phyloP scores from a whole-genome alignment of 1,284 basidiomycete genomes.

The Rhodotorula sp. region DNA sequence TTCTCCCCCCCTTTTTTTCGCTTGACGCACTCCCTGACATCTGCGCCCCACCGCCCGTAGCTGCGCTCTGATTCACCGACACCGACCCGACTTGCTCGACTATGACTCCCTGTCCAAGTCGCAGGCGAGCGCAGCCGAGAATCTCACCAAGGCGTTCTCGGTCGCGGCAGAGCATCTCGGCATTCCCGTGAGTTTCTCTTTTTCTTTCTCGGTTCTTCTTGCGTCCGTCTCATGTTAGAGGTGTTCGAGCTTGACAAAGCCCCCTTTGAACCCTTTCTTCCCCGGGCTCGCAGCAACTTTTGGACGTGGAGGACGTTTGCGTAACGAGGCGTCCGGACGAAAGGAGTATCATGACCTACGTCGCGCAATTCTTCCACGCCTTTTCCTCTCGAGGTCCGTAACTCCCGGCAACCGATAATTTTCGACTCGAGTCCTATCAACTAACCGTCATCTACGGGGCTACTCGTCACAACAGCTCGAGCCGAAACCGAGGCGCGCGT shows the following conservation, averaged over 20 bases:
- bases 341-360: constrained; percentile 91
- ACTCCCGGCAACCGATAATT: no score
- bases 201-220: background rate
- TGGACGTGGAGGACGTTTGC: constrained; percentile 96
- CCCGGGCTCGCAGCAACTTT: constrained; percentile 64
- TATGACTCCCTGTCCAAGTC: constrained; percentile 78
- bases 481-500: constrained; percentile 89
- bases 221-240: background rate
- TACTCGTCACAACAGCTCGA: constrained; percentile 63
- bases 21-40: background rate
- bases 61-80: constrained; percentile 93
- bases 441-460: background rate
- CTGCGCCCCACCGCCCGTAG: constrained; percentile 51
- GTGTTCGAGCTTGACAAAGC: background rate
- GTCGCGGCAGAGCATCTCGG: constrained; percentile 80
- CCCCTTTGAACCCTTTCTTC: no score
- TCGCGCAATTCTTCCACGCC: constrained; percentile 95
- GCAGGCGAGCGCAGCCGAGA: constrained; percentile 51
- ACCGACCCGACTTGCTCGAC: constrained; percentile 90
- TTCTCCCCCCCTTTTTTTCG: background rate
- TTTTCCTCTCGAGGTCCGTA: constrained; percentile 86
- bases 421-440: background rate
- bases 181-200: constrained; percentile 68
- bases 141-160: constrained; percentile 79
- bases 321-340: constrained; percentile 85